Base-by-base conservation (phyloP, 1,139 yeast genomes). In the Yarrowia galli region DNA sequence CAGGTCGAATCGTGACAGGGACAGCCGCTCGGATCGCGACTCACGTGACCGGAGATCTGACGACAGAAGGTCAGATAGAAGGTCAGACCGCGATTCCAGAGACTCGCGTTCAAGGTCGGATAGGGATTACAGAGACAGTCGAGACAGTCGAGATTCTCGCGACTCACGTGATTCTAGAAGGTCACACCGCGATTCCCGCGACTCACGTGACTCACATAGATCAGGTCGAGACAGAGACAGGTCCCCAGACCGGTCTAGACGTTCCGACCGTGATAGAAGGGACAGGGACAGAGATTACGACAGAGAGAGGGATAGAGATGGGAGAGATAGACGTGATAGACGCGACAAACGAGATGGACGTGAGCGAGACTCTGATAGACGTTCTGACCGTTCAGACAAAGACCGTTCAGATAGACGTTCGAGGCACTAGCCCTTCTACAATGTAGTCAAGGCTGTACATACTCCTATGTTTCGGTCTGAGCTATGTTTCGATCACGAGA, bases 121-220 rank as follows among this genome's bases (percentile, higher is more conserved):
- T 12, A 15, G 42, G 16, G 18, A 40, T 10, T 53, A 42, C 10
- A 36, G 60, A n/a, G 45, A 35, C 10, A 22, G 56, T 7, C 10
- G 58, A 20, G 58, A 51, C 20, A n/a, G 25, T 13, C 28, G 58
- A 3, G 58, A 35, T 15, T 10, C 18, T 2, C 13, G 60, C 4
- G 58, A 51, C 15, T 32, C 56, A 35, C 56, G 42, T 35, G 56
- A 51, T 42, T 51, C 58, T 2, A 20, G 42, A 35, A 49, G 56
- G n/a, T 49, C 53, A 1, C 35, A 48, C 16, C 10, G 38, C 32
- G 32, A 28, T 10, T 28, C 32, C 32, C 32, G 32, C 6, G 53
- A 48, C 12, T 48, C 53, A 28, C 53, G 53, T 25, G 53, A 48
- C 4, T 46, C 51, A 1, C 36, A 25, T 22, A 9, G 36, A 16